Percentiles rank a stretch among this genome's conserved stretches.
Conservation (phyloP, 148 eudicot genomes). For the Camellia japonica region DNA sequence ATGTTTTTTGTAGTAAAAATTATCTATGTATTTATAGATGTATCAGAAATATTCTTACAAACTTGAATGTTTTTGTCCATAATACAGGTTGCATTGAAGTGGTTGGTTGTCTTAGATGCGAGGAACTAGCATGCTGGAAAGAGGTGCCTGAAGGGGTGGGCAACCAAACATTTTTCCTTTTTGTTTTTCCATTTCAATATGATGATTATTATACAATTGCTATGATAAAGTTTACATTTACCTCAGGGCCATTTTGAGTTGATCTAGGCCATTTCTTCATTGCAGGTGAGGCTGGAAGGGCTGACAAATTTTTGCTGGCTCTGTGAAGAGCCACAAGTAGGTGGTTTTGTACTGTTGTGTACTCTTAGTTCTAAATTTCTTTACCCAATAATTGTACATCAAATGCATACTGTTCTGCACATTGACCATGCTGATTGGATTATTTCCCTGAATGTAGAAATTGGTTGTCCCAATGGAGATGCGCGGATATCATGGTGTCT, state of each 20-base stretch:
- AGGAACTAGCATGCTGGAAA: conserved; percentile 71
- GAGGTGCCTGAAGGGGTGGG: conserved; percentile 77
- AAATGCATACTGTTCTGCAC: not conserved
- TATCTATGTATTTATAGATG: not conserved
- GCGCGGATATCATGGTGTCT: conserved; percentile 76
- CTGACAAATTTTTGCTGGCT: conserved; percentile 64
- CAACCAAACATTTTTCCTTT: not conserved
- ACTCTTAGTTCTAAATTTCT: not conserved
- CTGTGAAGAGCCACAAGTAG: conserved; percentile 67
- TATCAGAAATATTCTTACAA: not conserved
- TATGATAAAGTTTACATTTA: not conserved
- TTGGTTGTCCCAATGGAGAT: conserved; percentile 57
- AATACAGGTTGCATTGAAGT: conserved; percentile 78
- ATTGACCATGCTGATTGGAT: not conserved
- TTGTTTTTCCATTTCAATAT: not conserved
- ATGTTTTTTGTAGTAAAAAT: not conserved
- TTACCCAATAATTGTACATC: not conserved
- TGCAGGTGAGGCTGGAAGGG: conserved; percentile 63
- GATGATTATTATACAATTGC: not conserved
- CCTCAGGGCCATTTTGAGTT: not conserved
- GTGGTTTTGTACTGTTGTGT: not conserved
- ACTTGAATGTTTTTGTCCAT: conserved; percentile 8
- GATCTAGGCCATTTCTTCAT: conserved; percentile 7
- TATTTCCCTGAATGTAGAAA: conserved; percentile 37
- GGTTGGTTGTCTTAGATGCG: conserved; percentile 69